These are phyloP conservation scores for Penicillium nordicum DNA, from an alignment of 2,329 filamentous ascomycete genomes.

Conservation along the genomic window DNA sequence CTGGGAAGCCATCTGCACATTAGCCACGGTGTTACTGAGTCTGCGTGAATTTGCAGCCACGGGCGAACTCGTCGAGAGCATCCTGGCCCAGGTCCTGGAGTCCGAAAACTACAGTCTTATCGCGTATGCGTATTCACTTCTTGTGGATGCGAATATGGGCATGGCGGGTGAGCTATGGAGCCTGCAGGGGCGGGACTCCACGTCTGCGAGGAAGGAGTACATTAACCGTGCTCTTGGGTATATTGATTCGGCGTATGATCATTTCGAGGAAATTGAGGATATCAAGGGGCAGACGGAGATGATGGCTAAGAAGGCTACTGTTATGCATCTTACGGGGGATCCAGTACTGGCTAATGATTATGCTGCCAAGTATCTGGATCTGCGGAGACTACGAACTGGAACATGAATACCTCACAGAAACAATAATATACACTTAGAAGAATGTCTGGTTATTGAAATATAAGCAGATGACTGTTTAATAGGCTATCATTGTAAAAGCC, in stretches of 20 bases:
- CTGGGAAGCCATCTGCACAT: slow-evolving; percentile 66
- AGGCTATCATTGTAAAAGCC: not conserved
- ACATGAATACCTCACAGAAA: slow-evolving; percentile 4
- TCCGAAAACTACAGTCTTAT: slow-evolving; percentile 60
- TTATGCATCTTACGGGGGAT: slow-evolving; percentile 69
- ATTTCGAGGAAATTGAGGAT: slow-evolving; percentile 67
- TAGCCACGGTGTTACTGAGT: slow-evolving; percentile 66
- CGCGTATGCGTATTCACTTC: slow-evolving; percentile 64
- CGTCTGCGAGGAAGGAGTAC: slow-evolving; percentile 50
- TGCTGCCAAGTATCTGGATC: slow-evolving; percentile 61
- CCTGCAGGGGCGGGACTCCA: slow-evolving; percentile 17
- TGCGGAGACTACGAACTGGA: slow-evolving; percentile 45
- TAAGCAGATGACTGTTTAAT: no score
- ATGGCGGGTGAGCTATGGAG: slow-evolving; percentile 55
- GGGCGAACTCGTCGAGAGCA: slow-evolving; percentile 60
- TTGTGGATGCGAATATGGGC: slow-evolving; percentile 77
- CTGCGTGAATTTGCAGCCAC: slow-evolving; percentile 69
- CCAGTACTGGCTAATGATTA: slow-evolving; percentile 61
- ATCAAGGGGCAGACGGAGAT: slow-evolving; percentile 70
- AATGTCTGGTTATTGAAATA: no score
- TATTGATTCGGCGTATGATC: slow-evolving; percentile 60
- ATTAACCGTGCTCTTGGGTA: slow-evolving; percentile 58
- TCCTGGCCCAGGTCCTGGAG: slow-evolving; percentile 75
- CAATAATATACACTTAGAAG: not conserved
- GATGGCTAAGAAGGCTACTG: slow-evolving; percentile 75